Evolutionary conservation across 1,139 yeast species (phyloP).

Genomic region (Eremothecium coryli): DNA sequence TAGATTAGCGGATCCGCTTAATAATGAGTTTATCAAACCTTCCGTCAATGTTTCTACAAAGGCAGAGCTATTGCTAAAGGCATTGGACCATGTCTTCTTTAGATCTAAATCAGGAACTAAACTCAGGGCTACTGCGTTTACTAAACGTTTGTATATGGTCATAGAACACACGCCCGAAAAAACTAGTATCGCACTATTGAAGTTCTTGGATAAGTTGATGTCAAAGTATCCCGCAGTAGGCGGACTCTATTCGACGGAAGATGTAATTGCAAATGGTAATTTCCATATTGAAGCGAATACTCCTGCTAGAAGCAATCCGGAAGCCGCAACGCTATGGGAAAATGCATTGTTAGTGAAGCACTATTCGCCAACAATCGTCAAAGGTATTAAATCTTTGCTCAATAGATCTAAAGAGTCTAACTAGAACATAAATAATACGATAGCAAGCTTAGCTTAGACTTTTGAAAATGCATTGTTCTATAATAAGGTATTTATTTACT

Average conservation of each 20-base stretch:
- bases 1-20: conserved; percentile 67
- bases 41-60: conserved; percentile 82
- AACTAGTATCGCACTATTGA: conserved; percentile 66
- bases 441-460: neutral
- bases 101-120: conserved; percentile 64
- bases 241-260: conserved; percentile 80
- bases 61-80: conserved; percentile 69
- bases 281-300: conserved; percentile 58
- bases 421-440: too few relatives aligned
- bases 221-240: conserved; percentile 60
- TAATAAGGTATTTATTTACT: too few relatives aligned
- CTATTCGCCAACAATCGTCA: conserved; percentile 68
- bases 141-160: conserved; percentile 64
- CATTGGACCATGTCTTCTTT: conserved; percentile 75
- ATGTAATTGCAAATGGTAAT: conserved; percentile 69
- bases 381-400: conserved; percentile 39
- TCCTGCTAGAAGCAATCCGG: conserved; percentile 71
- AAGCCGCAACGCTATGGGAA: conserved; percentile 89
- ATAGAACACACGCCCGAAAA: conserved; percentile 79
- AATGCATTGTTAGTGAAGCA: conserved; percentile 68
- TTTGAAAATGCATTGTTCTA: neutral
- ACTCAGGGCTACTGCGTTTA: conserved; percentile 70
- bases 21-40: conserved; percentile 42
- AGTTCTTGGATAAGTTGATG: conserved; percentile 67
- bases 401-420: conserved; percentile 30